Evolutionary conservation across 352 stramenopile species (phyloP).

Genomic region (Phytophthora sansomeana): DNA sequence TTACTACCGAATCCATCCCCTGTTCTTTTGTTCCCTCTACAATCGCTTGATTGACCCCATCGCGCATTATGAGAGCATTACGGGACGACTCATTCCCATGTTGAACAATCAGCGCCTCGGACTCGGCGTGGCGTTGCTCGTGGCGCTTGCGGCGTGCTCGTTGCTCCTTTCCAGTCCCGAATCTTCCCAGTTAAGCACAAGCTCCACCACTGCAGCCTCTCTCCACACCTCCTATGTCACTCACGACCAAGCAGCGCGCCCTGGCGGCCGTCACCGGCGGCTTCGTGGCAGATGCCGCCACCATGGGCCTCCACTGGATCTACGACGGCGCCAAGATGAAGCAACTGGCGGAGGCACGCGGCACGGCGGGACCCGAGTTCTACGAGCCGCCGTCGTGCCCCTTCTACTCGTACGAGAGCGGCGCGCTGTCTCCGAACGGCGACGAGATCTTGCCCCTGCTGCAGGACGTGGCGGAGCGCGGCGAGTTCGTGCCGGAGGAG

Average conservation of each 20-base stretch:
- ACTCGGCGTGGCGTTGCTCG: not conserved
- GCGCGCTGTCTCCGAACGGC: constrained; percentile 66
- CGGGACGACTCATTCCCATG: not conserved
- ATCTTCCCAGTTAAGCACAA: constrained; percentile 3
- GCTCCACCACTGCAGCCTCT: not conserved
- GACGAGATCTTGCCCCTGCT: constrained; percentile 73
- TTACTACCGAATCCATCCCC: too few species aligned
- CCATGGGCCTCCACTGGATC: constrained; percentile 83
- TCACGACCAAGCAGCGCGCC: constrained; percentile 50
- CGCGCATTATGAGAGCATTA: not conserved
- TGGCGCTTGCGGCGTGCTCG: not conserved
- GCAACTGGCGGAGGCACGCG: constrained; percentile 38
- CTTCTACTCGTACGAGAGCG: constrained; percentile 71
- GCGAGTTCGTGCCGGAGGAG: constrained; percentile 50
- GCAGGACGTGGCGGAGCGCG: constrained; percentile 51
- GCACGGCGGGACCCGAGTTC: constrained; percentile 46
- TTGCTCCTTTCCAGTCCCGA: not conserved
- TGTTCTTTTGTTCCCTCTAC: too few species aligned
- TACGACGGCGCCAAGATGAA: constrained; percentile 66
- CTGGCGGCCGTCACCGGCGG: constrained; percentile 54
- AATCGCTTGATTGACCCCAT: too few species aligned
- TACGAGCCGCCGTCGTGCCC: constrained; percentile 65
- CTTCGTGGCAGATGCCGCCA: constrained; percentile 72
- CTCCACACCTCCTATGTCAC: constrained; percentile 21
- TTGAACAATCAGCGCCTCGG: not conserved